A percentile compares a stretch with the other conserved stretches of the same genome.
Conservation (phyloP, 2,329 filamentous ascomycete species). For the Zalaria obscura region DNA sequence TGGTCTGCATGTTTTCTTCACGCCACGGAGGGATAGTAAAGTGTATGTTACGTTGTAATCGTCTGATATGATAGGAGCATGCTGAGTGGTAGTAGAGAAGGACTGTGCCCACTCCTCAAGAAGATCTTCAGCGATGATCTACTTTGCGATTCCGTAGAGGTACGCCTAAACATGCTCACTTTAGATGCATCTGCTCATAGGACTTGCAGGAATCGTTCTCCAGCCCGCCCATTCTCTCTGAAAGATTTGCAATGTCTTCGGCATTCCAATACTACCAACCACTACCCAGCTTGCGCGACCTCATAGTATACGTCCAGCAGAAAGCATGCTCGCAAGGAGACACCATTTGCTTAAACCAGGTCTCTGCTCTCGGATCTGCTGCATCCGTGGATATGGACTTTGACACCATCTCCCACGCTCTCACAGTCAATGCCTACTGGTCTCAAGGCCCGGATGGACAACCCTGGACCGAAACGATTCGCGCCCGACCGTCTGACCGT, state of each 20-base stretch:
- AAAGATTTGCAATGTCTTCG: slow-evolving; percentile 47
- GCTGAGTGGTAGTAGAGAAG: slow-evolving; percentile 21
- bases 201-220: slow-evolving; percentile 11
- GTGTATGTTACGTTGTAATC: slow-evolving; percentile 16
- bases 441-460: slow-evolving; percentile 14
- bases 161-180: slow-evolving; percentile 12
- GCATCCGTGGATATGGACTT: slow-evolving; percentile 65
- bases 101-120: slow-evolving; percentile 45
- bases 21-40: slow-evolving; percentile 33
- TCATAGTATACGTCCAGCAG: slow-evolving; percentile 1
- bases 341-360: slow-evolving; percentile 34
- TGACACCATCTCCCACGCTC: slow-evolving; percentile 50
- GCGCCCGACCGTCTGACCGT: slow-evolving; percentile 27
- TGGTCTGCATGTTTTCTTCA: slow-evolving; percentile 70
- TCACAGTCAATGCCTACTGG: slow-evolving; percentile 55
- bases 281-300: slow-evolving; percentile 29
- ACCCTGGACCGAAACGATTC: slow-evolving; percentile 30
- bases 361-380: slow-evolving; percentile 36
- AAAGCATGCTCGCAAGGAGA: neutral
- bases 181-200: neutral
- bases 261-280: slow-evolving; percentile 58
- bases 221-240: slow-evolving; percentile 35
- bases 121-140: slow-evolving; percentile 39
- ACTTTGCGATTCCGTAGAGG: slow-evolving; percentile 40
- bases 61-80: neutral